Percentiles rank a stretch among this genome's conserved stretches.
Evolutionary conservation across 768 basidiomycete species (phyloP).

Genomic region (Zangia roseola): DNA sequence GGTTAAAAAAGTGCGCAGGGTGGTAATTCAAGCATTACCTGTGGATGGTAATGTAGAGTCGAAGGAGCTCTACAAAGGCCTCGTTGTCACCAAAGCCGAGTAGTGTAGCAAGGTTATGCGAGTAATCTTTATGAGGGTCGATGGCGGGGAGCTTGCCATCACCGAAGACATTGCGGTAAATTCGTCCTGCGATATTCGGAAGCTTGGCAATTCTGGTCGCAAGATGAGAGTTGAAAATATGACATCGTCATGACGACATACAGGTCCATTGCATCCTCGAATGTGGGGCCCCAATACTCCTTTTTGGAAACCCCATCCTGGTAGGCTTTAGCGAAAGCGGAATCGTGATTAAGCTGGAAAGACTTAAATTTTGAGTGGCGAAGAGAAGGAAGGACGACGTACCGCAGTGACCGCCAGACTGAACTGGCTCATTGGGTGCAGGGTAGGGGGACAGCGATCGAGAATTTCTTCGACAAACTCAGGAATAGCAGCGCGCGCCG

Average conservation of each 20-base stretch:
- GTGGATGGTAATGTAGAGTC: constrained; percentile 97
- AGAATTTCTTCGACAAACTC: constrained; percentile 96
- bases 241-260: constrained; percentile 30
- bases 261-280: constrained; percentile 90
- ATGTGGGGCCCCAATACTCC: constrained; percentile 95
- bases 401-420: constrained; percentile 93
- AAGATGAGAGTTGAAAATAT: constrained; percentile 2
- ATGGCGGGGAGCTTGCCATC: constrained; percentile 86
- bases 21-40: constrained; percentile 41
- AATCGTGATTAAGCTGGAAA: constrained; percentile 84
- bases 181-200: constrained; percentile 93
- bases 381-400: constrained; percentile 22
- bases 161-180: constrained; percentile 86
- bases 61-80: constrained; percentile 89
- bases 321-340: constrained; percentile 95
- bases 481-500: constrained; percentile 86
- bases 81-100: constrained; percentile 89
- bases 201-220: constrained; percentile 86
- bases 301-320: constrained; percentile 88
- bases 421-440: constrained; percentile 99
- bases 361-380: constrained; percentile 1
- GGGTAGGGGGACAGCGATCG: constrained; percentile 87
- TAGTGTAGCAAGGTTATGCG: constrained; percentile 82
- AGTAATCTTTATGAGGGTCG: constrained; percentile 83
- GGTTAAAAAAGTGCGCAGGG: not conserved